Conservation (phyloP, 257 asterid species). For the Solanum acaule region DNA sequence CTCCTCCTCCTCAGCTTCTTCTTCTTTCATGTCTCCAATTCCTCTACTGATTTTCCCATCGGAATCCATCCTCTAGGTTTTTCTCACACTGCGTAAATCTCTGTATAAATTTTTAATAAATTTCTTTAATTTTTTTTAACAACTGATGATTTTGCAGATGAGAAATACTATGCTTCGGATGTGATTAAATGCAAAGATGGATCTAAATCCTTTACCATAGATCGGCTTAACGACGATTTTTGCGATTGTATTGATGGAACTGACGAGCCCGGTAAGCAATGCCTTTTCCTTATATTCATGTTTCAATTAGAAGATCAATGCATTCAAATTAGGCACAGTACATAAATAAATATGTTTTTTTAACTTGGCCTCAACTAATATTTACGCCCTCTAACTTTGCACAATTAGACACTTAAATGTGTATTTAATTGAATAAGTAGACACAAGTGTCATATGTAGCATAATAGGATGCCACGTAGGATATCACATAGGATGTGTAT, state of each 20-base stretch:
- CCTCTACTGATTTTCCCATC: constrained; percentile 28
- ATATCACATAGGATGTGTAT: too few relatives aligned
- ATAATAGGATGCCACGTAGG: not conserved
- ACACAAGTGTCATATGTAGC: accelerated
- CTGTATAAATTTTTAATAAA: not conserved
- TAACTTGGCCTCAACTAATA: not conserved
- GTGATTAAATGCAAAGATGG: constrained; percentile 80
- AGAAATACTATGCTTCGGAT: constrained; percentile 43
- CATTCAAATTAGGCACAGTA: not conserved
- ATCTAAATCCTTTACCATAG: constrained; percentile 56
- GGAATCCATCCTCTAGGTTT: constrained; percentile 86
- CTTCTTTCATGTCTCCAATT: constrained; percentile 3
- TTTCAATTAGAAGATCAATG: not conserved
- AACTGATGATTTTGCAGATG: constrained; percentile 40
- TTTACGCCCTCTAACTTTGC: too few relatives aligned
- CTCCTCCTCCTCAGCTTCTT: constrained; percentile 1
- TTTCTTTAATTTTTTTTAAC: not conserved
- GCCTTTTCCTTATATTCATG: not conserved
- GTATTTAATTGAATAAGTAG: not conserved
- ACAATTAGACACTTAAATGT: too few relatives aligned
- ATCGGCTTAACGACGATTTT: constrained; percentile 72
- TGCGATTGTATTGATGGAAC: constrained; percentile 91
- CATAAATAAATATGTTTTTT: not conserved
- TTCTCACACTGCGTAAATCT: not conserved
- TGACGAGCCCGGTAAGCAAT: constrained; percentile 76